phyloP scores from a whole-genome alignment of 768 basidiomycete species.

The Amanita muscaria region DNA sequence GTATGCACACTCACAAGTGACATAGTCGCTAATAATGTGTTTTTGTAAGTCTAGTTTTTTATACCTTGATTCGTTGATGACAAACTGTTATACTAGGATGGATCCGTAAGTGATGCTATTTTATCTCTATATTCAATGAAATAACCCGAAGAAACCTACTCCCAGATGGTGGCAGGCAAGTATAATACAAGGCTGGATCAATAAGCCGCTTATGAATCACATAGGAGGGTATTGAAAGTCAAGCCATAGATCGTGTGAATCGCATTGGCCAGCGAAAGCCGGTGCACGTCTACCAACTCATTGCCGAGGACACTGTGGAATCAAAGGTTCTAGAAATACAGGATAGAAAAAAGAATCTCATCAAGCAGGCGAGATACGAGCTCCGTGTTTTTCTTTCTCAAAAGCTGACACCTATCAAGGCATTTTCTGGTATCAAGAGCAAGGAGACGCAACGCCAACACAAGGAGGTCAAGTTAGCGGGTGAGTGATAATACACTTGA shows the following conservation, averaged over 20 bases:
- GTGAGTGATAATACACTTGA: constrained; percentile 25
- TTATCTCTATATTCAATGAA: neutral
- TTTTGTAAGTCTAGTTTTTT: constrained; percentile 43
- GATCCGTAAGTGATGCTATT: constrained; percentile 53
- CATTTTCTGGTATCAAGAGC: constrained; percentile 75
- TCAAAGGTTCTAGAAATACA: constrained; percentile 85
- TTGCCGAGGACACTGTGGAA: constrained; percentile 85
- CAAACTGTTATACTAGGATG: constrained; percentile 42
- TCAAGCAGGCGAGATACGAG: constrained; percentile 49
- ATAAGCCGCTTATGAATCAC: constrained; percentile 5
- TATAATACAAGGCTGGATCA: neutral
- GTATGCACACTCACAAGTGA: neutral
- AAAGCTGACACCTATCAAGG: constrained; percentile 31
- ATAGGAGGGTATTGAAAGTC: constrained; percentile 76
- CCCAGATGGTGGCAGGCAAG: constrained; percentile 70
- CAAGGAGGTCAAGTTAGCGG: constrained; percentile 76
- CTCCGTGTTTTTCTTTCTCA: neutral
- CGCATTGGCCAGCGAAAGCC: constrained; percentile 78
- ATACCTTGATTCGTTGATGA: neutral
- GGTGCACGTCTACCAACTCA: constrained; percentile 83
- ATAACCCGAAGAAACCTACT: neutral
- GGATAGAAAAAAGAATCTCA: constrained; percentile 71
- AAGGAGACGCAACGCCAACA: constrained; percentile 69
- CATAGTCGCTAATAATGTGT: constrained; percentile 75
- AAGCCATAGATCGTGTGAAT: constrained; percentile 76